Evolutionary conservation across 371 early-diverging fungal genomes (phyloP), one percentile per base, ranked within the genome.

Genomic region (Gilbertella persicaria): DNA sequence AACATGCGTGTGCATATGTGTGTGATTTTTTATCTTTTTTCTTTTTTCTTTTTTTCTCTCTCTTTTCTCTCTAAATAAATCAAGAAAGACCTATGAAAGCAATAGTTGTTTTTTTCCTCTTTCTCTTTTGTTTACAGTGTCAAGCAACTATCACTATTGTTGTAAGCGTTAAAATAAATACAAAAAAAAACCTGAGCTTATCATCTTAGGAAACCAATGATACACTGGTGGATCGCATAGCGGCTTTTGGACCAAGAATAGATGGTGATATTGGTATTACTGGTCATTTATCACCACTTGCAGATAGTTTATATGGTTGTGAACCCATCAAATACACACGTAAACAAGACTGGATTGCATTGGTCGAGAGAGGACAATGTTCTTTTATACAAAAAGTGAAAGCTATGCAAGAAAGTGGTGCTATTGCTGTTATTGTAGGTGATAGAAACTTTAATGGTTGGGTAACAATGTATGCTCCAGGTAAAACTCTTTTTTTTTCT

Each of bases 391-490:
- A 92, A 3, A 95, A 95, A 62, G 91, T 95, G 9, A 79, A 92
- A 47, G 81, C 86, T 29, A 91, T 95, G 93, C 94, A 96, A 69
- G 70, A 60, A 5, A 84, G 88, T 41, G 95, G 96, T 26, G 93
- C 93, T 6, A 74, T 77, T 5, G 95, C 91, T 1, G 95, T 95
- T 10, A 79, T 95, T 17, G 93, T 96, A n/a, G 96, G 96, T 28
- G 95, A 95, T 73, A 82, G 82, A 53, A 73, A 81, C 57, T 75
- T 76, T 45, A 69, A 71, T 53, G 83, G 86, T 21, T 86, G 93
- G 55, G 80, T 95, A 50, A 94, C 94, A 50, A 96, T 96, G 96
- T 96, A 91, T 72, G 90, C 95, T 16, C 80, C 88, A 58, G 88
- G 88, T 84, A 78, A 71, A 13, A 16, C 23, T 21, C 10, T 14